Base-by-base conservation (phyloP, 2,329 filamentous ascomycete species). In the Xylaria digitata region DNA sequence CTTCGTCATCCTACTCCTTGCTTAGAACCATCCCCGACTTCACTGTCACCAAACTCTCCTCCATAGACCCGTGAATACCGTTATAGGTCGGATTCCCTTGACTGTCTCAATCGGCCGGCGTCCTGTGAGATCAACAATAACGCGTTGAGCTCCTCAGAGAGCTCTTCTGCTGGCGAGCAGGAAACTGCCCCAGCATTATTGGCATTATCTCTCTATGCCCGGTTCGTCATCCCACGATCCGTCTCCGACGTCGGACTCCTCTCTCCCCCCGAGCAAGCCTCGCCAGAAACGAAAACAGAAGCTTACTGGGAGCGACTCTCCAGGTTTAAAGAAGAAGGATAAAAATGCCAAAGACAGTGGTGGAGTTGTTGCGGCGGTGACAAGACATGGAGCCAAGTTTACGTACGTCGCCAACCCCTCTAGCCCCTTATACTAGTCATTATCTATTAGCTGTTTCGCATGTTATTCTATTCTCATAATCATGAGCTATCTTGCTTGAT, bases 301-400 rank as follows among this genome's bases (percentile, higher is more conserved):
- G 69, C 75, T 77, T 76, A 75, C 75, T 59, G 67, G 67, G 61
- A 71, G 67, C 73, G 72, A 75, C 63, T 69, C 66, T 68, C 61
- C 74, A 77, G 77, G 73, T 71, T 72, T 75, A 72, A 78, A 76
- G 76, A 77, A 78, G 71, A 77, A 78, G 74, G 75, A 77, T 40
- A 77, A 75, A 68, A 73, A 78, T 76, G 76, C 65, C 63, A 78
- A 76, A 77, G 77, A 78, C 60, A 72, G 68, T 68, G 76, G 76
- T 70, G 76, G 77, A 53, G 76, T 78, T 66, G 71, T 77, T 50
- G 76, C 76, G 42, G 77, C 77, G 75, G 76, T 78, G 74, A 78
- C 76, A n/a, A 78, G 70, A 71, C 75, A 78, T 72, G 75, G 73
- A 65, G 75, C 75, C 66, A 77, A 76, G 70, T 74, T 78, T 68